Conservation (phyloP, 768 basidiomycete species). For the Lanmaoa pseudosensibilis region DNA sequence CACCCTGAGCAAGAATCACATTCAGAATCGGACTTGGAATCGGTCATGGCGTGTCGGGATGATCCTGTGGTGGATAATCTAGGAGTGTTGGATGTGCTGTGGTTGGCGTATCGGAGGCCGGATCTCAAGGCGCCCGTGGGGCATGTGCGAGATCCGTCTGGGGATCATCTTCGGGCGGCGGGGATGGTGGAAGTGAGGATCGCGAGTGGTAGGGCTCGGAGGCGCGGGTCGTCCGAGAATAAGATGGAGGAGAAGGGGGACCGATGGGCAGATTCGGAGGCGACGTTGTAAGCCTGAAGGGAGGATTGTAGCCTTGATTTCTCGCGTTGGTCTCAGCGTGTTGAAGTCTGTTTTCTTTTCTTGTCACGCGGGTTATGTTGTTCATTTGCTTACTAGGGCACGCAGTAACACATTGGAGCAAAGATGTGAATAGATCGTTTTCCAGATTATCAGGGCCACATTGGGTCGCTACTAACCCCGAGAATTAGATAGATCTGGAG, state of each 20-base stretch:
- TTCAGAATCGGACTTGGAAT: neutral
- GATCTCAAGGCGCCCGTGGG: neutral
- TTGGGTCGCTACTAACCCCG: no score
- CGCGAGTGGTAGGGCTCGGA: neutral
- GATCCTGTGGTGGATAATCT: neutral
- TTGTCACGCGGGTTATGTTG: no score
- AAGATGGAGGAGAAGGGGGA: neutral
- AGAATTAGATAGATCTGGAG: no score
- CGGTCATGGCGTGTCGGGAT: no score
- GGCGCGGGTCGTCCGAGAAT: neutral
- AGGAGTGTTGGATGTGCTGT: neutral
- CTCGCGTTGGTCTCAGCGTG: neutral
- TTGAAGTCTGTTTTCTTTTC: no score
- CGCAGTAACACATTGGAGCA: no score
- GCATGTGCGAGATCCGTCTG: neutral
- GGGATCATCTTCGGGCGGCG: neutral
- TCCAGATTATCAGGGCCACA: no score
- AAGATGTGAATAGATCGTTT: no score
- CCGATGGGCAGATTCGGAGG: neutral
- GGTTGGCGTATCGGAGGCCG: neutral
- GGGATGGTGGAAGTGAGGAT: neutral
- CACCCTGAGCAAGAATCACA: neutral
- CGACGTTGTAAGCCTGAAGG: neutral
- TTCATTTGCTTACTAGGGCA: no score
- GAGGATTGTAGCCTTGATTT: neutral